A percentile compares a stretch with the other conserved stretches of the same genome.
Conservation (phyloP, 768 basidiomycete genomes). For the Goffeauzyma gilvescens region DNA sequence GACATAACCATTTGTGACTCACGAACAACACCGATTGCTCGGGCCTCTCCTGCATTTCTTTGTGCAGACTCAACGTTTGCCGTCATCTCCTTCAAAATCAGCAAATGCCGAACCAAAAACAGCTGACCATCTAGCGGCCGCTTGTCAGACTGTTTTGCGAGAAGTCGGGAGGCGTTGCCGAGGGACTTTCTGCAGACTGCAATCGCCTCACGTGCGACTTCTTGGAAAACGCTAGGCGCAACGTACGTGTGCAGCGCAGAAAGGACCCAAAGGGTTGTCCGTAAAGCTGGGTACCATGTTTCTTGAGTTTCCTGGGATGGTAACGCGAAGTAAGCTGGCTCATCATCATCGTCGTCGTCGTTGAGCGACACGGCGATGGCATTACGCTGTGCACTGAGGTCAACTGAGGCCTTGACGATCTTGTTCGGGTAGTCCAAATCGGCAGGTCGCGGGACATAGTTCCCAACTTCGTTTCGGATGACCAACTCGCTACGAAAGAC, state of each 20-base stretch:
- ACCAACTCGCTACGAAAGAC: conserved; percentile 92
- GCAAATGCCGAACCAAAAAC: conserved; percentile 73
- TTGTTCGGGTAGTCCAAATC: conserved; percentile 78
- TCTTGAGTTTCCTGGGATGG: conserved; percentile 55
- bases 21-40: conserved; percentile 17
- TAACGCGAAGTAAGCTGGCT: conserved; percentile 42
- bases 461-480: conserved; percentile 69
- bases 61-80: conserved; percentile 60
- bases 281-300: conserved; percentile 80
- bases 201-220: conserved; percentile 86
- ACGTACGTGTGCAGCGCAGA: conserved; percentile 78
- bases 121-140: conserved; percentile 63
- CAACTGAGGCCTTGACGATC: conserved; percentile 32
- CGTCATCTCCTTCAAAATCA: conserved; percentile 80
- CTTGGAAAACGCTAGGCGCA: conserved; percentile 81
- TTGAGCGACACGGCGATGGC: conserved; percentile 14
- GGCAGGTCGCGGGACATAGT: conserved; percentile 49
- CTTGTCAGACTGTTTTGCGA: conserved; percentile 39
- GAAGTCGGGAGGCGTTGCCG: conserved; percentile 44
- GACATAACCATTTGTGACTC: conserved; percentile 31
- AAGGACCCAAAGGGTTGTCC: conserved; percentile 77
- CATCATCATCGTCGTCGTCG: conserved; percentile 36
- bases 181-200: conserved; percentile 65
- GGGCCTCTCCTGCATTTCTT: too few species aligned
- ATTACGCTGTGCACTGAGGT: conserved; percentile 1